Evolutionary conservation across 176 grass and related monocot genomes (phyloP), one percentile per base, ranked within the genome.

Genomic region (Musa troglodytarum): DNA sequence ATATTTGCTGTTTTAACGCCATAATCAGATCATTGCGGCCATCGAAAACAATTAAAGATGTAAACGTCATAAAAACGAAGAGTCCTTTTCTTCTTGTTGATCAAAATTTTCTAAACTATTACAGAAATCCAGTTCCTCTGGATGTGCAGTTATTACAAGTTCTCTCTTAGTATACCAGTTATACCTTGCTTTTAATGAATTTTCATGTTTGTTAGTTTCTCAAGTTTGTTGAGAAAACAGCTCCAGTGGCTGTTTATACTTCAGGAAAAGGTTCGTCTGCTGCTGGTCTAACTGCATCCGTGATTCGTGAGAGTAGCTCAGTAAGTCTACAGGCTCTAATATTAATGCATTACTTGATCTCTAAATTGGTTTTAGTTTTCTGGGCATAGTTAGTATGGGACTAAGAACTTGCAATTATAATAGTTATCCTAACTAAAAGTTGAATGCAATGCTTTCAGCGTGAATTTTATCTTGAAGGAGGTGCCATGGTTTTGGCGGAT

Each of bases 381-480:
- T 8, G 26, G 0, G 9, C 17, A 28, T 8, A 65, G 10, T 24
- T 50, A 19, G 10, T 77, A 52, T 70, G 68, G 34, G 9, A 69
- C n/a, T 1, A 69, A 50, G 10, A 24, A 52, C 66, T 57, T 59
- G 24, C 19, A 11, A 6, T 55, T 71, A 20, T 11, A 49, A 24
- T 11, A 28, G 58, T 70, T 57, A 10, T 57, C 14, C 49, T 59
- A 71, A 71, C 14, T 59, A 22, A 69, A 56, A 71, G 2, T 23
- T 71, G 26, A 58, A 49, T 13, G 24, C 49, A 28, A 22, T 50
- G 53, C 21, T 78, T 74, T 73, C 82, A 99, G 95, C 90, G 95
- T 72, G 95, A 99, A 80, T 99, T 99, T 86, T 99, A 99, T 82
- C 77, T 99, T 80, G 95, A 99, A 91, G 95, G 95, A 77, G 95